Conservation (phyloP, 306 rosid species). For the Vicia villosa region DNA sequence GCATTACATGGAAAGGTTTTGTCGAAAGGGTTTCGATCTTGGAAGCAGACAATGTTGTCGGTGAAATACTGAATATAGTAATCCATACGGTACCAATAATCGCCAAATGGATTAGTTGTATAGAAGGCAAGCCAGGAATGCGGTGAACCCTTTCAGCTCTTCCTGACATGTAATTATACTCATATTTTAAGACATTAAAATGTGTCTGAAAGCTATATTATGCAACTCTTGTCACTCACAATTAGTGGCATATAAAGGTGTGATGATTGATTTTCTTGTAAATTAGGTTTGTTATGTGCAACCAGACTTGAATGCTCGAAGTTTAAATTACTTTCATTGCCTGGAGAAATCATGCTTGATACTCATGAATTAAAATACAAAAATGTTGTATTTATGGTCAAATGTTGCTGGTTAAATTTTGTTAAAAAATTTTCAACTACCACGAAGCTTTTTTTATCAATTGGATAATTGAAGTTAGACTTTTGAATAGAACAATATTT, state of each 20-base stretch:
- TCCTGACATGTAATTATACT: constrained; percentile 80
- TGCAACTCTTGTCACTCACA: constrained; percentile 37
- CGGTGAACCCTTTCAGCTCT: constrained; percentile 76
- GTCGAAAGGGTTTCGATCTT: constrained; percentile 65
- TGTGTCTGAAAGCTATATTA: constrained; percentile 34
- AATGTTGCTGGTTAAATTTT: too few relatives aligned
- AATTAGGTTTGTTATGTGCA: constrained; percentile 26
- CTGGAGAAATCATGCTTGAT: too few relatives aligned
- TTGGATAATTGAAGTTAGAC: too few relatives aligned
- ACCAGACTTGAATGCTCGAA: constrained; percentile 11
- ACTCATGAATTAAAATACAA: too few relatives aligned
- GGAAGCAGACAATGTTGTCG: constrained; percentile 46
- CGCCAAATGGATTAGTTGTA: constrained; percentile 46
- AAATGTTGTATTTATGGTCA: too few relatives aligned
- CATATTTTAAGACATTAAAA: constrained; percentile 39
- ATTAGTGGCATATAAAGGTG: constrained; percentile 52
- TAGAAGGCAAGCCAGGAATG: constrained; percentile 68
- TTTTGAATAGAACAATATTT: too few relatives aligned
- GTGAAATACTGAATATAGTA: constrained; percentile 49
- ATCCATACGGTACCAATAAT: constrained; percentile 47
- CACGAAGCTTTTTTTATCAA: too few relatives aligned
- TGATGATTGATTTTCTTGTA: constrained; percentile 45
- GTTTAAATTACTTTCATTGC: too few relatives aligned
- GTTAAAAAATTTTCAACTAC: too few relatives aligned
- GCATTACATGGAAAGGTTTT: constrained; percentile 80